Evolutionary conservation across 2,329 filamentous ascomycete species (phyloP).

Genomic region (Sporothrix inflata): DNA sequence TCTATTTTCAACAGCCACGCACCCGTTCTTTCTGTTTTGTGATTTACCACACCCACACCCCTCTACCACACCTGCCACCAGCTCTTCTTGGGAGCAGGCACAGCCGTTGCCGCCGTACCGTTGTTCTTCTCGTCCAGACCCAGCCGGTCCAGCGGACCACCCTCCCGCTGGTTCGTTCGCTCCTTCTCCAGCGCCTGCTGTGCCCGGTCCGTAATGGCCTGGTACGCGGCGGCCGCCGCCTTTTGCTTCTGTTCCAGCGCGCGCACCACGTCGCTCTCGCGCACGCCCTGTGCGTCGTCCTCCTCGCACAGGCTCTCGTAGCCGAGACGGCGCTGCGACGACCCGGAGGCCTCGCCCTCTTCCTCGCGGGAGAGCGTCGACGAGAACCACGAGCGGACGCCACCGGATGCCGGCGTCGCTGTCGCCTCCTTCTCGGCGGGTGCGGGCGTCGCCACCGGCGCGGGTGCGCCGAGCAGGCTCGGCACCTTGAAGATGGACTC

Average conservation of each 20-base stretch:
- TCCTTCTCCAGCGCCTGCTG: conserved; percentile 53
- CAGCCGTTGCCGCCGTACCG: conserved; percentile 10
- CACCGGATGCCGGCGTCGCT: conserved; percentile 11
- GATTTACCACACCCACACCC: neutral
- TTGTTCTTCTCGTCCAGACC: conserved; percentile 44
- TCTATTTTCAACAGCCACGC: neutral
- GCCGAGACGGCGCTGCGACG: conserved; percentile 38
- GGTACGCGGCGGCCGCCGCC: conserved; percentile 32
- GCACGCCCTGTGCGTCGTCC: conserved; percentile 38
- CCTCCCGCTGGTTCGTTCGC: conserved; percentile 54
- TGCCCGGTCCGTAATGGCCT: conserved; percentile 44
- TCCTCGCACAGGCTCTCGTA: conserved; percentile 43
- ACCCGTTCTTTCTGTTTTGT: neutral
- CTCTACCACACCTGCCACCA: conserved; percentile 40
- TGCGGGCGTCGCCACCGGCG: conserved; percentile 32
- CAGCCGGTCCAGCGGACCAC: conserved; percentile 56
- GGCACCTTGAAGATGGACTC: conserved; percentile 49
- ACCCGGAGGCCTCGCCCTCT: conserved; percentile 36
- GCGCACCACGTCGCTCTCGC: conserved; percentile 40
- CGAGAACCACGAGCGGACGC: conserved; percentile 44
- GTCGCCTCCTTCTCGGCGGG: conserved; percentile 31
- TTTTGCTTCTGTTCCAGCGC: conserved; percentile 40
- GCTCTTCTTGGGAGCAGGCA: conserved; percentile 48
- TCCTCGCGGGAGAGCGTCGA: conserved; percentile 46
- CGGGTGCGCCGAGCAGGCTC: conserved; percentile 53